phyloP scores from a whole-genome alignment of 768 basidiomycete species.

The Macrocybe gigantea region DNA sequence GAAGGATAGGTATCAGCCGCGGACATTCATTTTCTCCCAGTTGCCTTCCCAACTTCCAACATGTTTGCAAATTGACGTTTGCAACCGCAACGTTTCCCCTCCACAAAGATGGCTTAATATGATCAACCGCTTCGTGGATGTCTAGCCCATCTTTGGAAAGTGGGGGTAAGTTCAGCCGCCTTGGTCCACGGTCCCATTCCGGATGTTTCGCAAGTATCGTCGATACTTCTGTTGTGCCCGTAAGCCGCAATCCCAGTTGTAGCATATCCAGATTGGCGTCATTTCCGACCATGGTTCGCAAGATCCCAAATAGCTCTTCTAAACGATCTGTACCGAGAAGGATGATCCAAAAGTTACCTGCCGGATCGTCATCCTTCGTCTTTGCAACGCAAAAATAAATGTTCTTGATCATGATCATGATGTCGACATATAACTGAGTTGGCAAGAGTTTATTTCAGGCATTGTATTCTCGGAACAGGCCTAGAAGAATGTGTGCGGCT shows the following conservation, averaged over 20 bases:
- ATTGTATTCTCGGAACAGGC: slow-evolving; percentile 6
- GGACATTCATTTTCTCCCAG: slow-evolving; percentile 11
- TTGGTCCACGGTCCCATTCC: slow-evolving; percentile 31
- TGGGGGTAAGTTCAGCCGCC: slow-evolving; percentile 23
- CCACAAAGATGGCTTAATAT: slow-evolving; percentile 30
- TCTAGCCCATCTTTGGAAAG: slow-evolving; percentile 16
- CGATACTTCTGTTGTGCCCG: slow-evolving; percentile 23
- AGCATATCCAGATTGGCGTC: slow-evolving; percentile 21
- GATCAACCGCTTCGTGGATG: slow-evolving; percentile 19
- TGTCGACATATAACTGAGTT: slow-evolving; percentile 19
- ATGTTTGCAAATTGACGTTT: slow-evolving; percentile 19
- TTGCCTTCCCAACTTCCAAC: slow-evolving; percentile 21
- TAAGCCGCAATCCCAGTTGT: slow-evolving; percentile 19
- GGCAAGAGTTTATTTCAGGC: slow-evolving; percentile 12
- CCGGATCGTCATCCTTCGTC: slow-evolving; percentile 23
- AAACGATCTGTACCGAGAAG: slow-evolving; percentile 32
- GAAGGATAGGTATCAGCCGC: not conserved
- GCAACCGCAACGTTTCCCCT: slow-evolving; percentile 20
- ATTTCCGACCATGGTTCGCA: slow-evolving; percentile 28
- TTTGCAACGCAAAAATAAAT: slow-evolving; percentile 31
- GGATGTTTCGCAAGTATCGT: slow-evolving; percentile 31
- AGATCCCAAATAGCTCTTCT: slow-evolving; percentile 27
- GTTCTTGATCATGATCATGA: slow-evolving; percentile 33
- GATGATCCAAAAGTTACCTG: slow-evolving; percentile 25
- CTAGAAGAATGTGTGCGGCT: slow-evolving; percentile 21